These are phyloP conservation scores for Insectozyma bohioensis DNA, from an alignment of 1,139 yeast genomes.

Conservation along the genomic window DNA sequence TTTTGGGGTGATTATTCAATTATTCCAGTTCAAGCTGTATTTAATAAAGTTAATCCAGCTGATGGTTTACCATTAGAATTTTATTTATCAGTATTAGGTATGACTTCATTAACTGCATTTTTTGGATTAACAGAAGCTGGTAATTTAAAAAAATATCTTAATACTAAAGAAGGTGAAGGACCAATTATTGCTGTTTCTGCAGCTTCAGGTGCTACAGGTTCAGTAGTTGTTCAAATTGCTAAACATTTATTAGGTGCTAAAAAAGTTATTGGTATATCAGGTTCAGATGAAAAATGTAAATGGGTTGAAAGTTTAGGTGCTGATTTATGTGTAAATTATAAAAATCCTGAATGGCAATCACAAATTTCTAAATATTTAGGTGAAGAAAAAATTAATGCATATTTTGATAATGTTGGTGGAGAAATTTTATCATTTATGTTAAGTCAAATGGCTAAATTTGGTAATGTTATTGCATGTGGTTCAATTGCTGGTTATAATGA, in stretches of 20 bases:
- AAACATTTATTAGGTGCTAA: constrained; percentile 52
- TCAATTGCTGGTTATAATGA: constrained; percentile 61
- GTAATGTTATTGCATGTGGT: constrained; percentile 59
- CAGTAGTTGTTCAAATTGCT: constrained; percentile 60
- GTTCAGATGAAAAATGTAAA: constrained; percentile 55
- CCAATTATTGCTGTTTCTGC: constrained; percentile 54
- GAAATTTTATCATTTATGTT: constrained; percentile 51
- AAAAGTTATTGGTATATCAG: constrained; percentile 64
- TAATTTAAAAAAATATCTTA: constrained; percentile 24
- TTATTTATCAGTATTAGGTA: constrained; percentile 39
- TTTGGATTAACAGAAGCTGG: constrained; percentile 50
- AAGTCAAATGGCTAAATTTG: constrained; percentile 37
- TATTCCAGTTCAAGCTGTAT: constrained; percentile 19
- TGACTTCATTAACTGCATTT: constrained; percentile 65
- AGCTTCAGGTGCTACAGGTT: constrained; percentile 72
- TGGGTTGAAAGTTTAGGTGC: constrained; percentile 59
- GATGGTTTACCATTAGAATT: constrained; percentile 24
- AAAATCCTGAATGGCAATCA: constrained; percentile 40
- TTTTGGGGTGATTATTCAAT: constrained; percentile 34
- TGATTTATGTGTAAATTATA: constrained; percentile 55
- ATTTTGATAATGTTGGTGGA: constrained; percentile 67
- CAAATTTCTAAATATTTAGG: constrained; percentile 48
- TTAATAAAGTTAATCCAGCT: constrained; percentile 24
- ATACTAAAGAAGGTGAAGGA: constrained; percentile 27
- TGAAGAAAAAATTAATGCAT: constrained; percentile 43